These are phyloP conservation scores for Helianthus tuberosus DNA, from an alignment of 129 eudicot species.

Conservation along the genomic window DNA sequence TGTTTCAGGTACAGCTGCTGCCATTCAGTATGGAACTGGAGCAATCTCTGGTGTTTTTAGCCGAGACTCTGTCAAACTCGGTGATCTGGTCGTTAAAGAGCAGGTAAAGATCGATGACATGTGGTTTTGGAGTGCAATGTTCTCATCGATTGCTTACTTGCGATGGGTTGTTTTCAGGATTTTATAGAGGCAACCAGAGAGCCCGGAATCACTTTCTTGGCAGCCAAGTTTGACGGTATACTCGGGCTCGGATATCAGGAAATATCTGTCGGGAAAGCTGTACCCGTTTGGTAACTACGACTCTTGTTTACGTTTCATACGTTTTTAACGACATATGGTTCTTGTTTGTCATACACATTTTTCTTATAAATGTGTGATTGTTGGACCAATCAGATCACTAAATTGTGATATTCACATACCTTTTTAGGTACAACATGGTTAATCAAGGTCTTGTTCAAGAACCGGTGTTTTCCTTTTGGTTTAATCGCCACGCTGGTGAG, in stretches of 20 bases:
- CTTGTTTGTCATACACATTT: conserved; percentile 5
- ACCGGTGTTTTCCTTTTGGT: conserved; percentile 95
- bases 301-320: conserved; percentile 7
- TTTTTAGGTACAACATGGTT: conserved; percentile 87
- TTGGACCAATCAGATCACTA: neutral
- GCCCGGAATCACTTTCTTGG: conserved; percentile 90
- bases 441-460: conserved; percentile 87
- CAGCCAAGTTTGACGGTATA: conserved; percentile 95
- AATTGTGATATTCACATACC: conserved; percentile 3
- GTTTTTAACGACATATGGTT: conserved; percentile 7
- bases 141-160: conserved; percentile 1
- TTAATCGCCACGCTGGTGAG: conserved; percentile 77
- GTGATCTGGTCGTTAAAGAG: conserved; percentile 73
- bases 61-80: conserved; percentile 65
- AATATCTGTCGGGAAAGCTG: conserved; percentile 81
- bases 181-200: conserved; percentile 91
- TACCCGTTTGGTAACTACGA: conserved; percentile 79
- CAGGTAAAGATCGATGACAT: conserved; percentile 51
- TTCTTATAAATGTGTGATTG: neutral
- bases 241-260: conserved; percentile 95
- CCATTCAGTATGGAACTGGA: conserved; percentile 93
- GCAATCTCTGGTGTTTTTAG: conserved; percentile 87
- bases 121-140: conserved; percentile 1
- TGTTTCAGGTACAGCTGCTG: conserved; percentile 79
- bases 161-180: conserved; percentile 49